phyloP scores from a whole-genome alignment of 352 stramenopile genomes.

The Pythium phragmitis region DNA sequence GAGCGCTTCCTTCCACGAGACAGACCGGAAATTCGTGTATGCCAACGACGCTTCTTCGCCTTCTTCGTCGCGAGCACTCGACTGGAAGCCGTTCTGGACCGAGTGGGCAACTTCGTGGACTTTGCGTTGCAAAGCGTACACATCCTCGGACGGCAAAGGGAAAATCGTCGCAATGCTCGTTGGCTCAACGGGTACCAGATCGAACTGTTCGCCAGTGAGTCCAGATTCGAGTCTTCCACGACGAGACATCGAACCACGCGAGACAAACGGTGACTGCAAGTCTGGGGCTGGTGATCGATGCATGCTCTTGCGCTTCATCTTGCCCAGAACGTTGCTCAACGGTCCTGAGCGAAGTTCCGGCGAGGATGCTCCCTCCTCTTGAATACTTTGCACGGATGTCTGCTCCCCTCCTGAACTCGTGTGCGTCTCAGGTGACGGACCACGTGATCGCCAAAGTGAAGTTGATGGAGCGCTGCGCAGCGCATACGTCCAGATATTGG shows the following conservation, averaged over 20 bases:
- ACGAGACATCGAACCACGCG: constrained; percentile 2
- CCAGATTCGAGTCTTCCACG: constrained; percentile 19
- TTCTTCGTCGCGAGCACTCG: constrained; percentile 56
- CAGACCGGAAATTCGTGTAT: constrained; percentile 70
- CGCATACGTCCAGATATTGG: constrained; percentile 74
- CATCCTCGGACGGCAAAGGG: constrained; percentile 68
- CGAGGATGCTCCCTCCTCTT: neutral
- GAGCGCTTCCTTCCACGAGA: constrained; percentile 57
- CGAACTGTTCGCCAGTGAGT: constrained; percentile 20
- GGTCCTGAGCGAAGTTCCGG: constrained; percentile 16
- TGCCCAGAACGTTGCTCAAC: constrained; percentile 15
- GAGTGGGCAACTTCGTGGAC: constrained; percentile 73
- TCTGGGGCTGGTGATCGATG: neutral
- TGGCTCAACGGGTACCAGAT: constrained; percentile 57
- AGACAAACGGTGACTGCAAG: constrained; percentile 1
- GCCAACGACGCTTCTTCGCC: constrained; percentile 58
- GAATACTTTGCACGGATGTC: constrained; percentile 7
- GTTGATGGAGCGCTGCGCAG: constrained; percentile 2
- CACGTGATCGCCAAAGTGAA: constrained; percentile 17
- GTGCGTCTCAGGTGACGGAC: constrained; percentile 17
- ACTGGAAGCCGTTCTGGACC: constrained; percentile 70
- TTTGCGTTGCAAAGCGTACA: constrained; percentile 71
- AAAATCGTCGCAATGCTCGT: constrained; percentile 74
- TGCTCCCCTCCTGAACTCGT: neutral
- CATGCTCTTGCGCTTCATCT: constrained; percentile 22